These are phyloP conservation scores for Penicillium taxi DNA, from an alignment of 495 filamentous ascomycete species.

Conservation along the genomic window DNA sequence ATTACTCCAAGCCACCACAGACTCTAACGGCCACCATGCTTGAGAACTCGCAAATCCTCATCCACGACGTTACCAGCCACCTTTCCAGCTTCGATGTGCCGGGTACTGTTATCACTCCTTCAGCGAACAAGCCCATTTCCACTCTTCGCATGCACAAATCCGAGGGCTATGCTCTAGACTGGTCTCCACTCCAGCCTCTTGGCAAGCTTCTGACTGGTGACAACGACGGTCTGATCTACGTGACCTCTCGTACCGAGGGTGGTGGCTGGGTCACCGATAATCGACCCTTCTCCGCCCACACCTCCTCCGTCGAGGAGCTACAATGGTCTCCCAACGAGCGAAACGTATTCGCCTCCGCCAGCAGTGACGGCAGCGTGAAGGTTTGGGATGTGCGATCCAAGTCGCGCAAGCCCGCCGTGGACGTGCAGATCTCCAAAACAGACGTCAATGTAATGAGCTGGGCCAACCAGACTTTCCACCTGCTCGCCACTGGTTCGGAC, in stretches of 20 bases:
- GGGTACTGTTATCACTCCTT: slow-evolving; percentile 66
- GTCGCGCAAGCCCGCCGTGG: slow-evolving; percentile 73
- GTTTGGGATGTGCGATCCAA: slow-evolving; percentile 93
- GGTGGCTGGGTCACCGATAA: slow-evolving; percentile 81
- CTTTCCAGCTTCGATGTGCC: slow-evolving; percentile 82
- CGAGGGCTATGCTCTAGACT: slow-evolving; percentile 92
- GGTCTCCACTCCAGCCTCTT: slow-evolving; percentile 67
- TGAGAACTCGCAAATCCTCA: slow-evolving; percentile 77
- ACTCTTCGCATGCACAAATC: slow-evolving; percentile 85
- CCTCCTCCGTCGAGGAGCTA: slow-evolving; percentile 81
- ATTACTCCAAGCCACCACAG: slow-evolving; percentile 60
- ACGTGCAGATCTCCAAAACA: slow-evolving; percentile 69
- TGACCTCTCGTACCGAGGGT: slow-evolving; percentile 74
- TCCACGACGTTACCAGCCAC: slow-evolving; percentile 88
- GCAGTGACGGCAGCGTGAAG: slow-evolving; percentile 87
- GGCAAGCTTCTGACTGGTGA: slow-evolving; percentile 91
- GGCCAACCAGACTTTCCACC: slow-evolving; percentile 76
- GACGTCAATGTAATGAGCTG: slow-evolving; percentile 97
- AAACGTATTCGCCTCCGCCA: slow-evolving; percentile 87
- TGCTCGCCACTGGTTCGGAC: slow-evolving; percentile 88
- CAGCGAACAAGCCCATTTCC: slow-evolving; percentile 74
- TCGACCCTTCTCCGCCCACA: slow-evolving; percentile 72
- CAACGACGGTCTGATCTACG: slow-evolving; percentile 79
- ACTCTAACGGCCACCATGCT: slow-evolving; percentile 87
- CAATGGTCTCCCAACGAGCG: slow-evolving; percentile 92